Conservation (phyloP, 306 rosid genomes). For the Astragalus glycyphyllos region DNA sequence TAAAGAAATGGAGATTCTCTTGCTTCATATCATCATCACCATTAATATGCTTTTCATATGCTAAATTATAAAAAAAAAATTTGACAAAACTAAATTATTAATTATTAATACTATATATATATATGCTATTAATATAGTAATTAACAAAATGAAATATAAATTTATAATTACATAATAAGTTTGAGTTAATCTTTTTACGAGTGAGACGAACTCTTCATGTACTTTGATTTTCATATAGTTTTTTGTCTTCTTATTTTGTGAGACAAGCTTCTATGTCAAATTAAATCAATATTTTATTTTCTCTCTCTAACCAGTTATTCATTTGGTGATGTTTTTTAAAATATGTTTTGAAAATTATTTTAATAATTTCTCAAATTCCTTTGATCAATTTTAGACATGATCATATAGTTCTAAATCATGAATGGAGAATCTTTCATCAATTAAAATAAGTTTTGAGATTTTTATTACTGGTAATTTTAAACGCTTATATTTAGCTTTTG, state of each 20-base stretch:
- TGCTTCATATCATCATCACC: conserved; percentile 42
- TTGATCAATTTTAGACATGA: not conserved
- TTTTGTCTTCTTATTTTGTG: not conserved
- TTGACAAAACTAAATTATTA: too few relatives aligned
- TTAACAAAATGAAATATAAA: not conserved
- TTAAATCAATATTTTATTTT: too few relatives aligned
- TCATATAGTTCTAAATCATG: too few relatives aligned
- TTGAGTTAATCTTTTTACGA: not conserved
- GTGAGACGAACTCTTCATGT: not conserved
- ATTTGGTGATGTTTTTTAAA: not conserved
- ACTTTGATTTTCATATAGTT: too few relatives aligned
- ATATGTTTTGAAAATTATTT: too few relatives aligned
- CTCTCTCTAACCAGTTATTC: not conserved
- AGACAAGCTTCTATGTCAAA: not conserved
- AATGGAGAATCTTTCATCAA: too few relatives aligned
- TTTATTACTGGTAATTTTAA: too few relatives aligned
- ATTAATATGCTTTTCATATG: conserved; percentile 4
- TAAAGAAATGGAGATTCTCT: conserved; percentile 41
- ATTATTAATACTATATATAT: too few relatives aligned
- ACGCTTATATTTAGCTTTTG: too few relatives aligned
- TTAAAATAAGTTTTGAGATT: too few relatives aligned
- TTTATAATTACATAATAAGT: not conserved
- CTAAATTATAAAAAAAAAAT: too few relatives aligned
- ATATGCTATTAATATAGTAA: conserved; percentile 5
- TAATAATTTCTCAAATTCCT: not conserved